Evolutionary conservation across 2,329 filamentous ascomycete species (phyloP).

Genomic region (Cadophora sp.): DNA sequence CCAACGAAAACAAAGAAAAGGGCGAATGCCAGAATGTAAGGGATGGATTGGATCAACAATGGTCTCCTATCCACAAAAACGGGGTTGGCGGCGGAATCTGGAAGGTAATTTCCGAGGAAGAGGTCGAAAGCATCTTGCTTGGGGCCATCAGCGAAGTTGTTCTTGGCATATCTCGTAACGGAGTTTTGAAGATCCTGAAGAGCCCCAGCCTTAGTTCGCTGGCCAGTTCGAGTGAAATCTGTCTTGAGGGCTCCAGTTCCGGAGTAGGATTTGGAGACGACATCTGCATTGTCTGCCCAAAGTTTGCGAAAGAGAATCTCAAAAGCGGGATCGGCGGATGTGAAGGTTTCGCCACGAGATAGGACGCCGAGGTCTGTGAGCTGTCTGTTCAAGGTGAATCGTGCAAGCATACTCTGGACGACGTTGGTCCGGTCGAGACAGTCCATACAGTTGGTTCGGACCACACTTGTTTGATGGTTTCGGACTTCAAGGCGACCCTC

Average conservation of each 20-base stretch:
- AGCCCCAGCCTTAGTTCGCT: slow-evolving; percentile 83
- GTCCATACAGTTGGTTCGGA: slow-evolving; percentile 99
- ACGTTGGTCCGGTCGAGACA: slow-evolving; percentile 98
- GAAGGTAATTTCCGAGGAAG: slow-evolving; percentile 86
- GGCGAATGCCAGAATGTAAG: slow-evolving; percentile 80
- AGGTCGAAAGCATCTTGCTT: slow-evolving; percentile 95
- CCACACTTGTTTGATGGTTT: slow-evolving; percentile 83
- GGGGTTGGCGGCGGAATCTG: slow-evolving; percentile 72
- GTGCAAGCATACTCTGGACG: slow-evolving; percentile 94
- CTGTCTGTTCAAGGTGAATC: slow-evolving; percentile 87
- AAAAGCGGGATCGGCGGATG: slow-evolving; percentile 78
- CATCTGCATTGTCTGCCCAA: slow-evolving; percentile 98
- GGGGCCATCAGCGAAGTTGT: slow-evolving; percentile 95
- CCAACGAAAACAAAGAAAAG: slow-evolving; percentile 82
- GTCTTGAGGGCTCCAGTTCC: slow-evolving; percentile 98
- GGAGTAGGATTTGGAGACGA: slow-evolving; percentile 90
- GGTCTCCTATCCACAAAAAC: slow-evolving; percentile 88
- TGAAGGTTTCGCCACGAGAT: slow-evolving; percentile 75
- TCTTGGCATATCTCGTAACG: slow-evolving; percentile 85
- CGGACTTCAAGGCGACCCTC: slow-evolving; percentile 80
- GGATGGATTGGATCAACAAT: slow-evolving; percentile 88
- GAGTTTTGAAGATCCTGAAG: slow-evolving; percentile 89
- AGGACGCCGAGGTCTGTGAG: slow-evolving; percentile 85
- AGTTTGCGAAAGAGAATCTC: slow-evolving; percentile 94
- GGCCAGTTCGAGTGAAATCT: slow-evolving; percentile 93